A percentile compares a stretch with the other conserved stretches of the same genome.
These are phyloP conservation scores for Penicillium concentricum DNA, from an alignment of 2,329 filamentous ascomycete species.

Conservation along the genomic window DNA sequence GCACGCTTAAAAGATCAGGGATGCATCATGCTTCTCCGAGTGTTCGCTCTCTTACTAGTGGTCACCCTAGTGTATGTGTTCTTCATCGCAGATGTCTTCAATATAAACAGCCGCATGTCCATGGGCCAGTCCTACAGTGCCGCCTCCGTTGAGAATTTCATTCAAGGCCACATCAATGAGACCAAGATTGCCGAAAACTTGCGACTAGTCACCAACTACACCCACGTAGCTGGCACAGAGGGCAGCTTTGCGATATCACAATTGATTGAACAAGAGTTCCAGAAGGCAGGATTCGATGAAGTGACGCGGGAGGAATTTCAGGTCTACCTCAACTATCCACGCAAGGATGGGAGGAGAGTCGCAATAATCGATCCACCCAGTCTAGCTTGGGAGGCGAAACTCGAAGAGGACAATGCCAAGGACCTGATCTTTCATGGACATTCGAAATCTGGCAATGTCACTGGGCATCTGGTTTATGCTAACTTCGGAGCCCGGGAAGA, in stretches of 20 bases:
- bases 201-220: conserved; percentile 74
- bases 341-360: conserved; percentile 70
- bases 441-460: conserved; percentile 81
- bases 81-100: conserved; percentile 82
- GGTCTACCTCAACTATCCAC: conserved; percentile 92
- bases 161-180: conserved; percentile 71
- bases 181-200: conserved; percentile 70
- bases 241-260: conserved; percentile 83
- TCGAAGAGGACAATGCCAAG: conserved; percentile 81
- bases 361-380: conserved; percentile 72
- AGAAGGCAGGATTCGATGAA: conserved; percentile 68
- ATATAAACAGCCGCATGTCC: conserved; percentile 62
- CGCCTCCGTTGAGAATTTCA: conserved; percentile 73
- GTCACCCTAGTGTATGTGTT: conserved; percentile 77
- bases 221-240: conserved; percentile 91
- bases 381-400: conserved; percentile 70
- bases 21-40: conserved; percentile 68
- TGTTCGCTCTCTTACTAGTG: conserved; percentile 73
- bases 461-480: conserved; percentile 82
- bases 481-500: conserved; percentile 88
- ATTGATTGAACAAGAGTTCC: conserved; percentile 78
- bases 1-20: conserved; percentile 48
- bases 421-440: conserved; percentile 83
- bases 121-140: conserved; percentile 75
- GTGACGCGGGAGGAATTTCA: conserved; percentile 75